Evolutionary conservation across 208 protist species (phyloP), one percentile per base, ranked within the genome.

Genomic region (Jaenimonas drosophilae): DNA sequence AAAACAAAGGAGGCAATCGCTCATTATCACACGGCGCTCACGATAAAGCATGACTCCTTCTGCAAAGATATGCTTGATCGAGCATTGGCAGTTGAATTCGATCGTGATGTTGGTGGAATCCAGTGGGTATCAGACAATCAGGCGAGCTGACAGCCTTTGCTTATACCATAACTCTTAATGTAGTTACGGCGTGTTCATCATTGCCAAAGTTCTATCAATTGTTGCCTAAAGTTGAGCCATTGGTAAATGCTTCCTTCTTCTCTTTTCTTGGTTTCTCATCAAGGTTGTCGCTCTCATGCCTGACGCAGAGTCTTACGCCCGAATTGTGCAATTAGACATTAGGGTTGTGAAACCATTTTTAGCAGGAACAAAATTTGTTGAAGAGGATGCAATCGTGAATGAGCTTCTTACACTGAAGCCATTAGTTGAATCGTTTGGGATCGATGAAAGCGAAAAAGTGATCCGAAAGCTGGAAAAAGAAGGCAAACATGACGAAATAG

Each of bases 11-110:
- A 16, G 4, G 88, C 88, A 0, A 91, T 96, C 38, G 33, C 64
- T 30, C 75, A 91, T 34, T 96, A 96, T 57, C 81, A 96, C 52
- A 81, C 59, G 7, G 70, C 88, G 1, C 61, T 89, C 23, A 80
- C 72, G 32, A 83, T 95, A 47, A 89, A 95, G 32, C 62, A 62
- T 9, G 79, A 95, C 53, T 75, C 82, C 0, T 92, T 95, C 59
- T 88, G 75, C 29, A 54, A 65, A 3, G 80, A 87, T 39, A 74
- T 95, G 61, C 70, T 95, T 16, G 67, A 90, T 14, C 54, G 77
- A 14, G 88, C 88, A 25, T 61, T 93, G 2, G 57, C 64, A 16
- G 44, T 66, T n/a, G 72, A 87, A 33, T 86, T 85, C 47, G 70
- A 66, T 16, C 59, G 64, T 11, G 40, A 64, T 14, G 65, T 65